A percentile compares a stretch with the other conserved stretches of the same genome.
These are phyloP conservation scores for Sporothrix globosa DNA, from an alignment of 2,329 filamentous ascomycete genomes.

Conservation along the genomic window DNA sequence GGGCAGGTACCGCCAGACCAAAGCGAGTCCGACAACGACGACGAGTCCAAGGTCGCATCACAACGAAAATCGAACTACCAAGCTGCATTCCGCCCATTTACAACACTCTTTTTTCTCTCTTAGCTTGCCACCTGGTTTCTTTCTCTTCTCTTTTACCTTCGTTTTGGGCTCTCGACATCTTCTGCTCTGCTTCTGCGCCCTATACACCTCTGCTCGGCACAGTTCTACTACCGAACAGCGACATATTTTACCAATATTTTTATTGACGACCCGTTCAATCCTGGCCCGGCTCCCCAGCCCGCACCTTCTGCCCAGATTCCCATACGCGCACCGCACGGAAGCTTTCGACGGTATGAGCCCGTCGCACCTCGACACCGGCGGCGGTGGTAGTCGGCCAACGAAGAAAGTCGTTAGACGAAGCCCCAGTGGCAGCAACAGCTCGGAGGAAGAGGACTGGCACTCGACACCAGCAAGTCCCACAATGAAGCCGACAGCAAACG, in stretches of 20 bases:
- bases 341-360: conserved; percentile 5
- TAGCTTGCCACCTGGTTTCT: background rate
- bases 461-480: conserved; percentile 26
- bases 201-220: background rate
- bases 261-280: background rate
- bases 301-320: background rate
- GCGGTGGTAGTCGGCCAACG: background rate
- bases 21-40: background rate
- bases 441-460: conserved; percentile 30
- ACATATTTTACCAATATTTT: conserved; percentile 1
- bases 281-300: background rate
- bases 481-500: background rate
- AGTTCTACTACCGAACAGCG: background rate
- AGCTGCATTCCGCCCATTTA: conserved; percentile 19
- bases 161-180: background rate
- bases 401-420: background rate
- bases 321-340: background rate
- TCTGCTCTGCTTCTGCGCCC: background rate
- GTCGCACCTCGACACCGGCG: conserved; percentile 8
- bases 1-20: conserved; percentile 2
- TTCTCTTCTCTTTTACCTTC: background rate
- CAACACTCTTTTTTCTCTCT: conserved; percentile 1
- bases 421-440: conserved; percentile 18
- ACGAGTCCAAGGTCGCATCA: background rate
- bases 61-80: too few species aligned